Percentiles rank a stretch among this genome's conserved stretches.
Evolutionary conservation across 129 eudicot genomes (phyloP).

Genomic region (Flaveria robusta): DNA sequence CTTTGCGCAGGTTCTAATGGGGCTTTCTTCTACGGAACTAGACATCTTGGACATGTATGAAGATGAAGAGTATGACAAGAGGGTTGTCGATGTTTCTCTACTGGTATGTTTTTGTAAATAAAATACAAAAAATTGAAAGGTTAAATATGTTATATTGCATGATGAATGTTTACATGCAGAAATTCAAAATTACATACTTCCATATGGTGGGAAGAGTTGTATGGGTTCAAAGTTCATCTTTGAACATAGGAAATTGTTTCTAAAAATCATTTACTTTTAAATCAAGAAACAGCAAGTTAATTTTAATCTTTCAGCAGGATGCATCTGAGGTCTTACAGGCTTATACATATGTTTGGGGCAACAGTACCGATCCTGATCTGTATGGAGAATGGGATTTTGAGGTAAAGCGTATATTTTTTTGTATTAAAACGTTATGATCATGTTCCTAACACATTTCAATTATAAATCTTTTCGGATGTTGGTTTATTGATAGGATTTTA

Average conservation of each 20-base stretch:
- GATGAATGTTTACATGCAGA: neutral
- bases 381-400: conserved; percentile 92
- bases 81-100: conserved; percentile 57
- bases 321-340: conserved; percentile 61
- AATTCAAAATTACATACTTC: neutral
- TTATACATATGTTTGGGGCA: conserved; percentile 70
- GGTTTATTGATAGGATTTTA: conserved; percentile 59
- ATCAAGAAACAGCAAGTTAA: neutral
- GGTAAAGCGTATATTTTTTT: conserved; percentile 35
- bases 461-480: conserved; percentile 17
- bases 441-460: neutral
- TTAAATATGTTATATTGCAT: neutral
- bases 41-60: conserved; percentile 73
- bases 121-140: neutral
- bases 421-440: neutral
- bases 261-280: conserved; percentile 17
- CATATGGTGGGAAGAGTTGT: conserved; percentile 5
- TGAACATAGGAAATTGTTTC: neutral
- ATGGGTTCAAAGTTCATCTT: neutral
- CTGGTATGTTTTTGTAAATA: conserved; percentile 45
- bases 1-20: conserved; percentile 63
- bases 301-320: conserved; percentile 54
- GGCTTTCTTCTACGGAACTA: conserved; percentile 67
- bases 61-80: conserved; percentile 78
- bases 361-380: conserved; percentile 70